Evolutionary conservation across 2,329 filamentous ascomycete species (phyloP).

Genomic region (Cryoendolithus antarcticus): DNA sequence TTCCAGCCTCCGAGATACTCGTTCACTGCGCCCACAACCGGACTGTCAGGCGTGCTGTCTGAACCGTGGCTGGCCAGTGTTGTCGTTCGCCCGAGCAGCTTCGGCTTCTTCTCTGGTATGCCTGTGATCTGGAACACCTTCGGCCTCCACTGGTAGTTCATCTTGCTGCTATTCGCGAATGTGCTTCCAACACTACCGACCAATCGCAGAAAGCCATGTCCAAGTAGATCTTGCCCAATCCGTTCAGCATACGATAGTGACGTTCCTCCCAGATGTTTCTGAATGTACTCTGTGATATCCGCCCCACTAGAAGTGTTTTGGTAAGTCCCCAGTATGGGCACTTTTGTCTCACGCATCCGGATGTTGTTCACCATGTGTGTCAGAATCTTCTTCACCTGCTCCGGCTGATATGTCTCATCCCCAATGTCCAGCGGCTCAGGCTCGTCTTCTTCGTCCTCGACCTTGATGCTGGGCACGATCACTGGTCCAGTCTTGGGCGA

Average conservation of each 20-base stretch:
- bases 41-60: slow-evolving; percentile 51
- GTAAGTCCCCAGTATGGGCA: slow-evolving; percentile 89
- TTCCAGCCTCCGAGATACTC: slow-evolving; percentile 92
- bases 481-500: slow-evolving; percentile 38
- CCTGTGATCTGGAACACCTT: slow-evolving; percentile 83
- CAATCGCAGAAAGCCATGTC: slow-evolving; percentile 73
- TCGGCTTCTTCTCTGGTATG: slow-evolving; percentile 73
- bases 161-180: slow-evolving; percentile 93
- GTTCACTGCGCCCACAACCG: slow-evolving; percentile 62
- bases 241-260: slow-evolving; percentile 85
- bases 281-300: slow-evolving; percentile 91
- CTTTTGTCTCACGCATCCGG: slow-evolving; percentile 80
- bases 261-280: slow-evolving; percentile 71
- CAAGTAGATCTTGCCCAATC: slow-evolving; percentile 85
- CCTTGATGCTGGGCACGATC: slow-evolving; percentile 73
- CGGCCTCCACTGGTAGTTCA: slow-evolving; percentile 95
- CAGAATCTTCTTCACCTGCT: slow-evolving; percentile 84
- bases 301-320: slow-evolving; percentile 82
- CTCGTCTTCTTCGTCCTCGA: slow-evolving; percentile 54
- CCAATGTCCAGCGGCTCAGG: slow-evolving; percentile 80
- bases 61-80: slow-evolving; percentile 44
- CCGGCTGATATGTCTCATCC: slow-evolving; percentile 71
- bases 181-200: slow-evolving; percentile 90
- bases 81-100: slow-evolving; percentile 55
- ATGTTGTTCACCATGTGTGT: slow-evolving; percentile 76